Conservation (phyloP, 306 rosid genomes). For the Styphnolobium japonicum region DNA sequence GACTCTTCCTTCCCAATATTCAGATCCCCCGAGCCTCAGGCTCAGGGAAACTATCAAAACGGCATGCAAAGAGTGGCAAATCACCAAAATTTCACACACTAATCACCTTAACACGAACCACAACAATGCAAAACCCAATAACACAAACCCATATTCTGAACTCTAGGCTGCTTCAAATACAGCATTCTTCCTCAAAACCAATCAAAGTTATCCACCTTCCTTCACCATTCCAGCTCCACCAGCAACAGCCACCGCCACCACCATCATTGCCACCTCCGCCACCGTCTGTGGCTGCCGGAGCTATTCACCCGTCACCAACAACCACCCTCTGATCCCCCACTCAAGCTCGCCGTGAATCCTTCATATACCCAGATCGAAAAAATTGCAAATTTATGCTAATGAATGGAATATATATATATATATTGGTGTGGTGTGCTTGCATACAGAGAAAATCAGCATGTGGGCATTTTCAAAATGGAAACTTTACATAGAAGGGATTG, state of each 20-base stretch:
- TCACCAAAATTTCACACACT: conserved; percentile 22
- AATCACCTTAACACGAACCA: too few species aligned
- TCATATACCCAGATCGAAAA: conserved; percentile 40
- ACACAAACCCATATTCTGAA: conserved; percentile 27
- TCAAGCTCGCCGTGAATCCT: too few species aligned
- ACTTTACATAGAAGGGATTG: conserved; percentile 9
- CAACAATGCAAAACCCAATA: conserved; percentile 33
- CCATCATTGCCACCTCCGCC: conserved; percentile 31
- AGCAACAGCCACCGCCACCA: conserved; percentile 19
- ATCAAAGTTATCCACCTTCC: conserved; percentile 10
- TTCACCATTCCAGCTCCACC: conserved; percentile 28
- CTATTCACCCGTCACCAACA: background rate
- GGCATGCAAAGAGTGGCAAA: conserved; percentile 51
- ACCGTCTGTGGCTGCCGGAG: background rate
- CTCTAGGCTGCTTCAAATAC: conserved; percentile 84
- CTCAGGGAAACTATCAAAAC: conserved; percentile 75
- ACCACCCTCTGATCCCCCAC: conserved; percentile 28
- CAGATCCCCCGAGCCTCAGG: conserved; percentile 93
- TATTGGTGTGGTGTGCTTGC: background rate
- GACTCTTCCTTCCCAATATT: background rate
- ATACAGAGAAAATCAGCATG: background rate
- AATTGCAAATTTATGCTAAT: background rate
- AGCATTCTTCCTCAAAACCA: conserved; percentile 49
- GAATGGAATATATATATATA: background rate
- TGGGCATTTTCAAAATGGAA: conserved; percentile 16